Evolutionary conservation across 306 rosid species (phyloP).

Genomic region (Phaseolus lunatus): DNA sequence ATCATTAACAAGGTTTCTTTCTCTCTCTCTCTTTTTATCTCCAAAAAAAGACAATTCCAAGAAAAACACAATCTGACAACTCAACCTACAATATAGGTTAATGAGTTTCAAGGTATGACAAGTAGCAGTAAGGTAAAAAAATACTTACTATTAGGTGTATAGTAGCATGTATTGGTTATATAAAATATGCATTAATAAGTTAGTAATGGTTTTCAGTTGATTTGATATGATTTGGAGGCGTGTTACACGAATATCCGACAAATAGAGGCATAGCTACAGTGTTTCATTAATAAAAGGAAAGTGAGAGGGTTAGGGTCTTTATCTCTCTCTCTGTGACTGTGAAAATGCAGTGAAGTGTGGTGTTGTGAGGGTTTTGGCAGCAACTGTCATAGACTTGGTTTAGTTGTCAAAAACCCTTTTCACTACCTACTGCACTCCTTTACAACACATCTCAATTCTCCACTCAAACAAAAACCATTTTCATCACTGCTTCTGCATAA

Average conservation of each 20-base stretch:
- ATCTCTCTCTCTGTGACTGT: background rate
- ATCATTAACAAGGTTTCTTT: constrained; percentile 20
- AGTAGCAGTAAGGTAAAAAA: constrained; percentile 2
- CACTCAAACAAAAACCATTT: too few species aligned
- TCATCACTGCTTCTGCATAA: too few species aligned
- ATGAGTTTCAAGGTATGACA: constrained; percentile 18
- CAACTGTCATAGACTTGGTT: background rate
- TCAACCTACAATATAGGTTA: background rate
- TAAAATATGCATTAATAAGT: constrained; percentile 33
- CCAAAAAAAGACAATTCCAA: constrained; percentile 31
- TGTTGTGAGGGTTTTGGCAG: constrained; percentile 31
- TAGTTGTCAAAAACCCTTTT: background rate
- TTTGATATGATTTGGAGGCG: constrained; percentile 45
- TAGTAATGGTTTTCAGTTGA: constrained; percentile 34
- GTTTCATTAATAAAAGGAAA: constrained; percentile 28
- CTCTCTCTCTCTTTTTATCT: background rate
- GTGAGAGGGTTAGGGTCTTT: constrained; percentile 1
- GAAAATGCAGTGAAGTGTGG: constrained; percentile 12
- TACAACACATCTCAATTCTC: background rate
- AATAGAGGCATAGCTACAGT: constrained; percentile 26
- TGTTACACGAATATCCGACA: constrained; percentile 45
- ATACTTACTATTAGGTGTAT: background rate
- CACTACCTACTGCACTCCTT: constrained; percentile 10
- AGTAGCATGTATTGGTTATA: background rate
- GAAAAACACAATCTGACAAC: constrained; percentile 29